Evolutionary conservation across 1,284 basidiomycete species (phyloP).

Genomic region (Leucoagaricus sp.): DNA sequence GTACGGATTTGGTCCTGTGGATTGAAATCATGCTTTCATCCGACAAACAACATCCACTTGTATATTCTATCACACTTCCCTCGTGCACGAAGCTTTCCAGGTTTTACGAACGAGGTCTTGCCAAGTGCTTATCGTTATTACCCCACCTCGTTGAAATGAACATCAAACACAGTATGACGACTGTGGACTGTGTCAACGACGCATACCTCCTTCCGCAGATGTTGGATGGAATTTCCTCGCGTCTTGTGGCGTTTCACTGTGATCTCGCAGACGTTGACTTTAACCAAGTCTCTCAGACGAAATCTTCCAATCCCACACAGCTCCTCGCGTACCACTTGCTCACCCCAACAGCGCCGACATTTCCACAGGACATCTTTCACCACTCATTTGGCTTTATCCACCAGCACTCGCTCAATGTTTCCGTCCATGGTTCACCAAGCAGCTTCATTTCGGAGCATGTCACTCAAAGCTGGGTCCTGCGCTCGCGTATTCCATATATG

Average conservation of each 20-base stretch:
- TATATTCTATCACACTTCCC: not conserved
- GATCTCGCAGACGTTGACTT: not conserved
- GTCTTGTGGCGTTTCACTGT: not conserved
- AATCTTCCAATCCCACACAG: not conserved
- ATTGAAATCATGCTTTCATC: not conserved
- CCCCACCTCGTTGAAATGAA: not conserved
- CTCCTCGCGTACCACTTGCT: too few species aligned
- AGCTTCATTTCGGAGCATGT: too few species aligned
- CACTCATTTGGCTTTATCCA: too few species aligned
- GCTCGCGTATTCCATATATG: too few species aligned
- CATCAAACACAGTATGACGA: not conserved
- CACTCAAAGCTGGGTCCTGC: too few species aligned
- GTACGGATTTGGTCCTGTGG: not conserved
- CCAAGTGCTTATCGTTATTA: not conserved
- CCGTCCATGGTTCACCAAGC: too few species aligned
- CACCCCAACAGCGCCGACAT: too few species aligned
- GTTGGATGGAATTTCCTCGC: not conserved
- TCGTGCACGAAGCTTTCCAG: not conserved
- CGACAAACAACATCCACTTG: not conserved
- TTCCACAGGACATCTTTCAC: too few species aligned
- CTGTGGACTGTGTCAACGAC: not conserved
- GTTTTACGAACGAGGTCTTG: not conserved
- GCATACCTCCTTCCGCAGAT: not conserved
- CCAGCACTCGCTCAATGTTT: too few species aligned
- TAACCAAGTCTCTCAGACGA: not conserved